Evolutionary conservation across 257 asterid species (phyloP).

Genomic region (Jasminum sambac): DNA sequence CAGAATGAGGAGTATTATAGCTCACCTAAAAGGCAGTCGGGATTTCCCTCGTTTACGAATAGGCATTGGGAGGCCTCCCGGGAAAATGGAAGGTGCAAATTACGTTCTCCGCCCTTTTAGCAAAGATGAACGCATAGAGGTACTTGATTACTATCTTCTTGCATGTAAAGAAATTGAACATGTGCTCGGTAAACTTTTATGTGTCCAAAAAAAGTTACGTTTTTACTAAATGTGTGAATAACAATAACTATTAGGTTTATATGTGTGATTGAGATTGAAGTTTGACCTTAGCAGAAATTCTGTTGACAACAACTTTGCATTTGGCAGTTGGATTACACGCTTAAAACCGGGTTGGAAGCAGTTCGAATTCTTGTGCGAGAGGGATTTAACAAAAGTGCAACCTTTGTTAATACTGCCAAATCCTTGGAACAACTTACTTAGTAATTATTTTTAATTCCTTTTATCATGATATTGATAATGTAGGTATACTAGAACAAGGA

Average conservation of each 20-base stretch:
- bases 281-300: neutral
- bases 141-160: conserved; percentile 21
- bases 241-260: neutral
- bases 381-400: conserved; percentile 73
- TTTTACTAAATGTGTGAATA: too few relatives aligned
- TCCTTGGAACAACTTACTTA: conserved; percentile 33
- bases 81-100: conserved; percentile 75
- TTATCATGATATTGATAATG: neutral
- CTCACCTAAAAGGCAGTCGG: conserved; percentile 71
- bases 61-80: conserved; percentile 98
- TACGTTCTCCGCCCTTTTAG: conserved; percentile 83
- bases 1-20: conserved; percentile 92
- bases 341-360: conserved; percentile 75
- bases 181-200: too few relatives aligned
- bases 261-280: neutral
- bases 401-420: conserved; percentile 73
- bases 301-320: conserved; percentile 1
- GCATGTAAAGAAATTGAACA: too few relatives aligned
- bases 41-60: conserved; percentile 90
- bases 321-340: conserved; percentile 75
- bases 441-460: neutral
- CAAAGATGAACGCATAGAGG: conserved; percentile 82
- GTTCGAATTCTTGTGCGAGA: conserved; percentile 71
- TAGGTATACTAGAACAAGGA: too few relatives aligned
- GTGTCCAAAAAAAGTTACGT: too few relatives aligned